Base-by-base conservation (phyloP, 768 basidiomycete genomes). In the Leccinum ochraceum region DNA sequence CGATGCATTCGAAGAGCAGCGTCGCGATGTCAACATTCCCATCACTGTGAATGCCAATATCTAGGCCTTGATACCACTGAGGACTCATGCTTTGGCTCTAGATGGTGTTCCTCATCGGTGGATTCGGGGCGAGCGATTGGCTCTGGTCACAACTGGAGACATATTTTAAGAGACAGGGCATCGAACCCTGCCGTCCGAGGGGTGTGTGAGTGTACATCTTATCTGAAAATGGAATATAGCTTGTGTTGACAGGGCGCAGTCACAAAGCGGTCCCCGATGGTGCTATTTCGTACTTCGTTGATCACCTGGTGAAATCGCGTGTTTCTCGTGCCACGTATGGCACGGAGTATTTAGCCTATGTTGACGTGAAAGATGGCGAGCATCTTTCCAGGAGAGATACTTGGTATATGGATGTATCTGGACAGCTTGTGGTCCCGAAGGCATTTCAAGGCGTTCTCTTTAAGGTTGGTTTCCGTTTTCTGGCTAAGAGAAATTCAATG, bases 221-320 rank as follows among this genome's bases (percentile, higher is more conserved):
- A 10, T 36, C 39, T 14, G 6, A 22, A 1, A 4, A 24, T 22
- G 7, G 36, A 16, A 53, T 4, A 4, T 6, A 3, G 14, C 28
- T 24, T 50, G 39, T 10, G 54, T 34, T 39, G 4, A 54, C 20
- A 24, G 1, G 26, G 1, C 20, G n/a, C 28, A 63, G 63, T 26
- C 71, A 72, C 48, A 82, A 76, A 72, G 83, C 82, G 0, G 83
- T 84, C 14, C 79, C 83, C 0, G 80, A 83, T 59, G 83, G 83
- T 0, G 80, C 76, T 1, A 63, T 76, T 13, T 74, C 68, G 13
- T 77, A 63, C 56, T 71, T 66, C 48, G 37, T 84, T 3, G 80
- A 84, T 54, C 39, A 79, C 59, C 74, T 77, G n/a, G 82, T 84
- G 16, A 72, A 74, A 6, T 72, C 73, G 6, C 78, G 83, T 8